Percentiles rank a stretch among this genome's conserved stretches.
Evolutionary conservation across 129 eudicot genomes (phyloP).

Genomic region (Daucus carota): DNA sequence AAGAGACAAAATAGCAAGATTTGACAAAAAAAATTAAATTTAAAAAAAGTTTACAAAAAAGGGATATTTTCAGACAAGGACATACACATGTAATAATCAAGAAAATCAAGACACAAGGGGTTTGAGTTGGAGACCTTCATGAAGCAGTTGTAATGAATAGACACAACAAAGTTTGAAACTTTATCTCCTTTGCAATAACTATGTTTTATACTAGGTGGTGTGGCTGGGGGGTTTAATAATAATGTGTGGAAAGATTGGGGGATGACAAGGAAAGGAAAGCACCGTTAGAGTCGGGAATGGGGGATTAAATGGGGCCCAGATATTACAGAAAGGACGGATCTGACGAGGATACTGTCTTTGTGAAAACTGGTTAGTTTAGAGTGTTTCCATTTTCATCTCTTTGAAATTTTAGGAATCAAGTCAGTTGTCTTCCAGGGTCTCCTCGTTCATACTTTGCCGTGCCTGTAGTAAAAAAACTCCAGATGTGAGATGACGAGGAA

Average conservation of each 20-base stretch:
- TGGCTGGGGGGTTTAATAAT: not conserved
- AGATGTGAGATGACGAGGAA: no score
- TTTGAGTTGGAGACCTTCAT: conserved; percentile 1
- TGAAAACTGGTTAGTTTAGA: not conserved
- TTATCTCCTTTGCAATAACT: not conserved
- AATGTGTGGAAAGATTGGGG: conserved; percentile 22
- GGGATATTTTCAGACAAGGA: not conserved
- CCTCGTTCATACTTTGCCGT: not conserved
- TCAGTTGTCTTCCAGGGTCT: not conserved
- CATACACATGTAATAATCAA: conserved; percentile 1
- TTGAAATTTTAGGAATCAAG: not conserved
- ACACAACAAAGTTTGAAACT: conserved; percentile 7
- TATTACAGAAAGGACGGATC: conserved; percentile 28
- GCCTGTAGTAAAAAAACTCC: no score
- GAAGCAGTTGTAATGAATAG: conserved; percentile 4
- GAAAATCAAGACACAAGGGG: not conserved
- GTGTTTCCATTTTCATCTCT: not conserved
- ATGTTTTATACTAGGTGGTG: not conserved
- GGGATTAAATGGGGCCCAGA: conserved; percentile 19
- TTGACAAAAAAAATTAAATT: conserved; percentile 5
- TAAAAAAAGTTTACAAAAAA: not conserved
- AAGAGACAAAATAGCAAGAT: conserved; percentile 16
- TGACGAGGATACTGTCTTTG: conserved; percentile 28
- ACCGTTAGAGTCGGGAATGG: conserved; percentile 19
- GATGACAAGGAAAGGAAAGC: conserved; percentile 14